Evolutionary conservation across 2,329 filamentous ascomycete species (phyloP).

Genomic region (Beauveria sp.): DNA sequence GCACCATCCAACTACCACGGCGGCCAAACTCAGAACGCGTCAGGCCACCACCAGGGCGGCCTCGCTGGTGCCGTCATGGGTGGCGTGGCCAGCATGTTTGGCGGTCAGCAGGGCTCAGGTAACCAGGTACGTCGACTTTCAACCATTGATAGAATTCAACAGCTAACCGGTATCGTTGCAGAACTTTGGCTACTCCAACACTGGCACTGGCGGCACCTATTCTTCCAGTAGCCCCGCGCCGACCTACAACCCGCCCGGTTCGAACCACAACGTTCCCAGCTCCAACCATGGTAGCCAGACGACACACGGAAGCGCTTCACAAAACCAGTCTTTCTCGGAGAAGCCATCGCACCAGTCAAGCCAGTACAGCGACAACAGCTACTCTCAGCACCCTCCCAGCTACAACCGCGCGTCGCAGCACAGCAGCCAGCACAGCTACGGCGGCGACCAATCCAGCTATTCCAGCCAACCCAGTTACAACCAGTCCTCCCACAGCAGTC

Average conservation of each 20-base stretch:
- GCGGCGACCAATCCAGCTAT: background rate
- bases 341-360: conserved; percentile 12
- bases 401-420: conserved; percentile 9
- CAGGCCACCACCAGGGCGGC: conserved; percentile 35
- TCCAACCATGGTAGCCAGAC: conserved; percentile 11
- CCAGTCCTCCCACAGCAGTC: background rate
- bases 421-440: background rate
- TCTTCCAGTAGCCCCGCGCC: conserved; percentile 56
- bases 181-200: conserved; percentile 57
- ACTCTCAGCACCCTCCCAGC: conserved; percentile 18
- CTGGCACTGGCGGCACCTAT: conserved; percentile 48
- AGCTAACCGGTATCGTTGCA: conserved; percentile 32
- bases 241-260: conserved; percentile 30
- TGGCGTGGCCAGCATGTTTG: conserved; percentile 47
- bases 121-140: conserved; percentile 25
- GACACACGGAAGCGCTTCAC: conserved; percentile 14
- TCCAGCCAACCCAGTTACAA: background rate
- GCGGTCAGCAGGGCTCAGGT: conserved; percentile 34
- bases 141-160: conserved; percentile 9
- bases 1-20: conserved; percentile 42
- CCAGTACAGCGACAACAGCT: conserved; percentile 13
- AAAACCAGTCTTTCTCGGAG: conserved; percentile 16
- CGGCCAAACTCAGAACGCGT: conserved; percentile 31
- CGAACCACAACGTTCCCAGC: conserved; percentile 18
- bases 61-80: conserved; percentile 48